Conservation (phyloP, 164 flowering plant species). For the Tinospora cordifolia region DNA sequence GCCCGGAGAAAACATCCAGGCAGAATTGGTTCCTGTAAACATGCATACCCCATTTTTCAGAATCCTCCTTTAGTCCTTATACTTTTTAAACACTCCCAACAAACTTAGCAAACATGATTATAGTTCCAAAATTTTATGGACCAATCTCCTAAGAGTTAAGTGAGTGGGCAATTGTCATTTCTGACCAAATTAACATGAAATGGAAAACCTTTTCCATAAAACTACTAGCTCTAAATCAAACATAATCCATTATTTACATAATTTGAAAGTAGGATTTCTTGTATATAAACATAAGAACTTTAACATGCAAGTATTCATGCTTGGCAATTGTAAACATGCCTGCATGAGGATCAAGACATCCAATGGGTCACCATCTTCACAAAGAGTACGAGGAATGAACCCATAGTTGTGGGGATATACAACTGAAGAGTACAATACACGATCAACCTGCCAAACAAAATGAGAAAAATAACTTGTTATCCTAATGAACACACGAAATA, state of each 20-base stretch:
- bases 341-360: conserved; percentile 88
- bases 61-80: not conserved
- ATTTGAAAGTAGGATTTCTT: not conserved
- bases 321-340: conserved; percentile 29
- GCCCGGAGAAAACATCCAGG: conserved; percentile 84
- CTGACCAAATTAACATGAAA: not conserved
- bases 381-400: conserved; percentile 83
- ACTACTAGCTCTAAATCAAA: not conserved
- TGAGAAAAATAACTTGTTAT: not conserved
- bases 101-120: not conserved
- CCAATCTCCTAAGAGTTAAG: not conserved
- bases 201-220: not conserved
- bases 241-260: not conserved
- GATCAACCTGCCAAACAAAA: conserved; percentile 61
- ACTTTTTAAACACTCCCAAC: too few species aligned
- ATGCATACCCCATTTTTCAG: not conserved
- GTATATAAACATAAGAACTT: not conserved
- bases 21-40: conserved; percentile 62
- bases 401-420: conserved; percentile 97
- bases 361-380: conserved; percentile 85
- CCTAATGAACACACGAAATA: not conserved
- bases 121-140: not conserved
- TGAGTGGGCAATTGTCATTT: not conserved
- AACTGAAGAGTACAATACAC: conserved; percentile 78
- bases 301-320: not conserved